Conservation (phyloP, 2,329 filamentous ascomycete genomes). For the Dryadomyces quercus-mongolicae region DNA sequence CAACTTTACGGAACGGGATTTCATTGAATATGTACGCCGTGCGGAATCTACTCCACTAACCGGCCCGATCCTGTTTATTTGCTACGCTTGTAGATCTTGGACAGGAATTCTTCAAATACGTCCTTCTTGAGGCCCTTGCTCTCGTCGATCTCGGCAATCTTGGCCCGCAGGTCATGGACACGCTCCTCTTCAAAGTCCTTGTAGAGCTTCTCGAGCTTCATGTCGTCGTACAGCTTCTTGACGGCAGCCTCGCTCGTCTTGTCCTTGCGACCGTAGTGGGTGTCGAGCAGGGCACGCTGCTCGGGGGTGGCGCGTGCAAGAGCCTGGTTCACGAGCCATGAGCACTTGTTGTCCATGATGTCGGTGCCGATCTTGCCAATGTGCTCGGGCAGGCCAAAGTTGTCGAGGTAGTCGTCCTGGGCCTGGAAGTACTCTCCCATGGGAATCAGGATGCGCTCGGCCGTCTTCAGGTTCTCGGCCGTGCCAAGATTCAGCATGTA, state of each 20-base stretch:
- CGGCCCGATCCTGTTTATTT: conserved; percentile 45
- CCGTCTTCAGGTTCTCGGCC: conserved; percentile 76
- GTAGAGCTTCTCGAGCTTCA: conserved; percentile 75
- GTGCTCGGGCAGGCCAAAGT: conserved; percentile 81
- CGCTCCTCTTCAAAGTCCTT: conserved; percentile 80
- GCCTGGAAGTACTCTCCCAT: conserved; percentile 99
- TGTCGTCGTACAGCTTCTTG: conserved; percentile 79
- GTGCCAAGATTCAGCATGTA: conserved; percentile 78
- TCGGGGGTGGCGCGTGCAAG: conserved; percentile 67
- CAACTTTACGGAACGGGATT: no score
- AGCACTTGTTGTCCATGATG: conserved; percentile 99
- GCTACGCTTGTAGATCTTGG: conserved; percentile 97
- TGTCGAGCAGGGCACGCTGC: conserved; percentile 77
- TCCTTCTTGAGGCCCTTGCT: conserved; percentile 77
- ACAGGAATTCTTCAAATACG: conserved; percentile 79
- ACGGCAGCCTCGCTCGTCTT: conserved; percentile 68
- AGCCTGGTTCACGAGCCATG: conserved; percentile 94
- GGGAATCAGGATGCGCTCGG: conserved; percentile 85
- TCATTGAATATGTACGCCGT: no score
- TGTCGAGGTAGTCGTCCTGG: conserved; percentile 98
- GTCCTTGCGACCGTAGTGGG: conserved; percentile 92
- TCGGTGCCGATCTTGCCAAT: conserved; percentile 99
- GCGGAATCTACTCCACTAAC: no score
- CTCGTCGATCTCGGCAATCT: conserved; percentile 76
- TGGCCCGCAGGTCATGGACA: conserved; percentile 61